These are phyloP conservation scores for Cenchrus fungigraminus DNA, from an alignment of 176 grass and related monocot species.

Conservation along the genomic window DNA sequence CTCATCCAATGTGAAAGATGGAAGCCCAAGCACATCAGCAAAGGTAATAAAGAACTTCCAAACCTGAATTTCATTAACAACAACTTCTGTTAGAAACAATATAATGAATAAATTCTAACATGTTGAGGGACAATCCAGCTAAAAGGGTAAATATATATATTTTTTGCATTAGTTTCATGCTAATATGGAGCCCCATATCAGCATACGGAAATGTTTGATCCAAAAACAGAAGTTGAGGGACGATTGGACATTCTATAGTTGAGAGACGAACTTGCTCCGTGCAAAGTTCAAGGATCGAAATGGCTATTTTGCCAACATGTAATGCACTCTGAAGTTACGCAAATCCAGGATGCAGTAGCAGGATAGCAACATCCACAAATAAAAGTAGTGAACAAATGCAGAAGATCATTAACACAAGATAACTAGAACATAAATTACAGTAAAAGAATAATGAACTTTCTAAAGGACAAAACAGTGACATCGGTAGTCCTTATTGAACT, in stretches of 20 bases:
- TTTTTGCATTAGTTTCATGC: no score
- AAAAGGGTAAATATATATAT: no score
- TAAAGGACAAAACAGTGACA: neutral
- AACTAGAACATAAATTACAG: neutral
- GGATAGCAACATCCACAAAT: neutral
- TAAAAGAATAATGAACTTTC: conserved; percentile 10
- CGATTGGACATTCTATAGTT: no score
- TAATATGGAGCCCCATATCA: no score
- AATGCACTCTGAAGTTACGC: conserved; percentile 26
- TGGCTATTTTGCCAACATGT: neutral
- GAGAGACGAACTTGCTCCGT: no score
- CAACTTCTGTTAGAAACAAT: conserved; percentile 35
- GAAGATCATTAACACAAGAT: neutral
- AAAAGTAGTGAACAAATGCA: neutral
- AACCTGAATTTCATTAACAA: conserved; percentile 61
- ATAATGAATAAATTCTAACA: conserved; percentile 9
- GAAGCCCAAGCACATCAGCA: conserved; percentile 80
- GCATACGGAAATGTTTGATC: no score
- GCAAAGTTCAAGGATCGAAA: no score
- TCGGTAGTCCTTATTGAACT: conserved; percentile 10
- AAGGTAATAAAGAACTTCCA: conserved; percentile 99
- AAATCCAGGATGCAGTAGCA: conserved; percentile 1
- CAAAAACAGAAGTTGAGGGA: no score
- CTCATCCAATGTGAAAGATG: conserved; percentile 94
- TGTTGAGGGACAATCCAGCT: no score